Evolutionary conservation across 805 yeast genomes (phyloP).

Genomic region (Candida anglica): DNA sequence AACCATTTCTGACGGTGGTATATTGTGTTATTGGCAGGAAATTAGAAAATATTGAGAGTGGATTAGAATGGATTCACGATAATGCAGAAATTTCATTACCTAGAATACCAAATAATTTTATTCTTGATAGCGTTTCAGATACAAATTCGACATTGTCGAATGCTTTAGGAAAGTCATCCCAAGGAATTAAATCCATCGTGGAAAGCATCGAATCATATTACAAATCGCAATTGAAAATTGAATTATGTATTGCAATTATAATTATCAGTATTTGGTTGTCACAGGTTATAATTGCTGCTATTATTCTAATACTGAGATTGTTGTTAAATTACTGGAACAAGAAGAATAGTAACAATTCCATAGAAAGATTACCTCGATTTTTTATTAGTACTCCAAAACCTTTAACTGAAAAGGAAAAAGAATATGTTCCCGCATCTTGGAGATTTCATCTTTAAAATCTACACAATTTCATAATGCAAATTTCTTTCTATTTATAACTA

Average conservation of each 20-base stretch:
- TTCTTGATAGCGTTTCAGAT: too few species aligned
- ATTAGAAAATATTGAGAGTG: constrained; percentile 59
- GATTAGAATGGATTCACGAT: constrained; percentile 73
- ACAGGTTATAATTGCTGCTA: constrained; percentile 38
- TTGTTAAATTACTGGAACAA: too few species aligned
- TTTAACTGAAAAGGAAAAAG: constrained; percentile 18
- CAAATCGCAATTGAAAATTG: constrained; percentile 35
- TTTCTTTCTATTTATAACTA: too few species aligned
- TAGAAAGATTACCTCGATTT: too few species aligned
- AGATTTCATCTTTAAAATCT: too few species aligned
- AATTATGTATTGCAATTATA: constrained; percentile 42
- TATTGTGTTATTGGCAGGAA: constrained; percentile 80
- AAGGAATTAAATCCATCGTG: too few species aligned
- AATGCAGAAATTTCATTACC: constrained; percentile 62
- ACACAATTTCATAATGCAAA: too few species aligned
- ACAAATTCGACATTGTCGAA: too few species aligned
- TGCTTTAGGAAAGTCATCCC: too few species aligned
- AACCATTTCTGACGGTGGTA: constrained; percentile 64
- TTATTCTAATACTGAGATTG: constrained; percentile 8
- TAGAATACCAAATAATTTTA: constrained; percentile 22
- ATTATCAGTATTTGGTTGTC: constrained; percentile 47
- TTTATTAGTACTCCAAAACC: constrained; percentile 26
- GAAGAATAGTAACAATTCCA: too few species aligned
- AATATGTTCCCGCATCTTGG: too few species aligned
- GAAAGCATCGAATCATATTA: too few species aligned